Evolutionary conservation across 176 grass and related monocot genomes (phyloP), one percentile per base, ranked within the genome.

Genomic region (Cymbopogon citratus): DNA sequence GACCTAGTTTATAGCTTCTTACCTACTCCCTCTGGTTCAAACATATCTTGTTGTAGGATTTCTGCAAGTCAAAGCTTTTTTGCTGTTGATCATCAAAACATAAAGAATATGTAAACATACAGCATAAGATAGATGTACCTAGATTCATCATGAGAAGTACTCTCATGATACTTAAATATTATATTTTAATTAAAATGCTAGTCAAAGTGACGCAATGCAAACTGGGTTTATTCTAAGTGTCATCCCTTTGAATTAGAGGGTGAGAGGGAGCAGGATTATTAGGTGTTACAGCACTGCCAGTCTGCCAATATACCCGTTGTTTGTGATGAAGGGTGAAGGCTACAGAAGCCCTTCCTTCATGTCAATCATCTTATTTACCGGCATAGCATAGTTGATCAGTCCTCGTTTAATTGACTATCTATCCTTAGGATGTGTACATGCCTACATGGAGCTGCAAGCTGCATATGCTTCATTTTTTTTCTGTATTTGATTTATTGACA

Each of bases 401-500:
- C 74, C 24, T 1, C 70, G 4, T 78, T 62, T 49, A 56, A 12
- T 26, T 46, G 24, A 49, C 40, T 48, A 19, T 56, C 35, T 78
- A 48, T 78, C 54, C 15, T 51, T 51, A 63, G 67, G n/a, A 38
- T 52, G 45, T 69, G 66, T 79, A 43, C 6, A n/a, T n/a, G n/a
- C n/a, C n/a, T n/a, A 23, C 21, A 72, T 64, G 38, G 56, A n/a
- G n/a, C n/a, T n/a, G n/a, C n/a, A n/a, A 67, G 33, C 45, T 84
- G 45, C 36, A 21, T 27, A 68, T 40, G 15, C 4, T 59, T 84
- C 36, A 21, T 60, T 43, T 12, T n/a, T n/a, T n/a, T n/a, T n/a
- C n/a, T 86, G 73, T 26, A 81, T 75, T 75, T 40, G 4, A 16
- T 66, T 75, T 33, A 13, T 48, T 43, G 5, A 67, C 21, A 81